phyloP scores from a whole-genome alignment of 345 rosid species.

The Sonneratia alba region DNA sequence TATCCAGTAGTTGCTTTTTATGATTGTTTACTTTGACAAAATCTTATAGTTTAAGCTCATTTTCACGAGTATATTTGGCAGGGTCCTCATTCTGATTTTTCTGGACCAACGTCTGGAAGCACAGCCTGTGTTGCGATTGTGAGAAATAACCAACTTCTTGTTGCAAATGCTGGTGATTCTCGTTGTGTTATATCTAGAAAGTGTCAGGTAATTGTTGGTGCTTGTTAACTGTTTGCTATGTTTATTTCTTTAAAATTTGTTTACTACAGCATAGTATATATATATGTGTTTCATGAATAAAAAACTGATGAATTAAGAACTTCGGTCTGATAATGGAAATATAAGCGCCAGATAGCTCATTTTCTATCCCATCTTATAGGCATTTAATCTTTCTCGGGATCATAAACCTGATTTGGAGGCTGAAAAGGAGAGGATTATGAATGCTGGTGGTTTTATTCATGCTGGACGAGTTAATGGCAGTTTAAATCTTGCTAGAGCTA shows the following conservation, averaged over 20 bases:
- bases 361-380: constrained; percentile 27
- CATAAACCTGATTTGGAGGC: constrained; percentile 95
- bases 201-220: constrained; percentile 55
- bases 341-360: background rate
- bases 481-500: constrained; percentile 95
- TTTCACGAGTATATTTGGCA: constrained; percentile 13
- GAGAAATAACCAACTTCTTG: constrained; percentile 61
- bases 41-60: background rate
- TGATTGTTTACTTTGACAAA: background rate
- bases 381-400: constrained; percentile 88
- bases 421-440: constrained; percentile 84
- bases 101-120: constrained; percentile 90
- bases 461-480: constrained; percentile 92
- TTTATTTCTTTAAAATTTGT: background rate
- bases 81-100: constrained; percentile 95
- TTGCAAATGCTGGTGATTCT: constrained; percentile 98
- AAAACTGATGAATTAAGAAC: background rate
- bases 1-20: no score
- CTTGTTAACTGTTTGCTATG: background rate
- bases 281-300: background rate
- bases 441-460: constrained; percentile 96
- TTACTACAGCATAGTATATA: background rate
- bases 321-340: background rate
- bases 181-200: constrained; percentile 88
- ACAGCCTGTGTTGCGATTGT: constrained; percentile 84